Base-by-base conservation (phyloP, 2,329 filamentous ascomycete genomes). In the Botrytis deweyae region DNA sequence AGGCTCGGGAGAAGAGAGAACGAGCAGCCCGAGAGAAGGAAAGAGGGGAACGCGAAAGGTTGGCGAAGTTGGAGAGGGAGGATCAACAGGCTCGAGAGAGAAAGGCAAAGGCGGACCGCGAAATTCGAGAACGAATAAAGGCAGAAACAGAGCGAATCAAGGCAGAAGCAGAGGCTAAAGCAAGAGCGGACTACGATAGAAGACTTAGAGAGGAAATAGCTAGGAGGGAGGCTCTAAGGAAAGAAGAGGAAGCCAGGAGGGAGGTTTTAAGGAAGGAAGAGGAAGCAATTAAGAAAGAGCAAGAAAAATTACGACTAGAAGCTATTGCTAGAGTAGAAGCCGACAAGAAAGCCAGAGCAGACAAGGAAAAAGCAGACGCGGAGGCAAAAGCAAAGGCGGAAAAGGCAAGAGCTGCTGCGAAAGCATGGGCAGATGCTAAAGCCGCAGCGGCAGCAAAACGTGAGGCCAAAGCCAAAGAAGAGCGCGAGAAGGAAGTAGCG, bases 141-240 rank as follows among this genome's bases (percentile, higher is more conserved):
- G 52, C 52, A 58, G 52, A 58, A 33, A 58, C 52, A 33, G 52
- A 9, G 52, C 52, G 52, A 18, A 58, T 58, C 52, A 58, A 29
- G 52, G 64, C 72, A 59, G 88, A 89, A 64, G 89, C 87, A 76
- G 87, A 89, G 38, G 85, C 86, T 16, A 84, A 82, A 16, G 69
- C 77, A 79, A 33, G 80, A 79, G 75, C 83, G 85, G 74, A 70
- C 70, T 49, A 74, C 73, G 70, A 86, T 83, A 73, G 83, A 85
- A 70, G 80, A 88, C 36, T 63, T 75, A 73, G 74, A 72, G 69
- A 61, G 76, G 81, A 74, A 80, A 81, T 76, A 72, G 79, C 70
- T 76, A 75, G 74, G 72, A 75, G 73, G 80, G 76, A 73, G n/a
- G 63, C 25, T n/a, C 38, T 42, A 16, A 68, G 71, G 52, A 73